Evolutionary conservation across 2,329 filamentous ascomycete genomes (phyloP).

Genomic region (Penicillium sp.): DNA sequence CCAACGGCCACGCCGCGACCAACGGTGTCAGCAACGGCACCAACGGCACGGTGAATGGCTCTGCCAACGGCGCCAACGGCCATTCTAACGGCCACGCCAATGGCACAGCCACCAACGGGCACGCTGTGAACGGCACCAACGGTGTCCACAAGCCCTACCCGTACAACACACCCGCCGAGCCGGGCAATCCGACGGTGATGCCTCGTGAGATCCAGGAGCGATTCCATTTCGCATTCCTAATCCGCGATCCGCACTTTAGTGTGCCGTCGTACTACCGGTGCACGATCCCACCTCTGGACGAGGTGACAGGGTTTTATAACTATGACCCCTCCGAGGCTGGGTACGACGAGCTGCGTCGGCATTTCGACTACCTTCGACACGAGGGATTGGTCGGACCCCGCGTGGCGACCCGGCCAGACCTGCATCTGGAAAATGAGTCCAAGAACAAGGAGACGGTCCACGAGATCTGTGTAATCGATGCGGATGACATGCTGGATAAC

Average conservation of each 20-base stretch:
- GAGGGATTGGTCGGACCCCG: constrained; percentile 69
- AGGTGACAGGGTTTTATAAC: constrained; percentile 78
- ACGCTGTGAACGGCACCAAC: constrained; percentile 23
- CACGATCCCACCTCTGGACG: constrained; percentile 80
- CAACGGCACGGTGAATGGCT: constrained; percentile 24
- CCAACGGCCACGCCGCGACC: constrained; percentile 22
- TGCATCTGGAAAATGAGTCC: constrained; percentile 27
- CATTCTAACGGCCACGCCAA: constrained; percentile 6
- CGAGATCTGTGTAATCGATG: constrained; percentile 83
- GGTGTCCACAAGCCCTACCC: constrained; percentile 51
- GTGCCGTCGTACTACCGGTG: constrained; percentile 95
- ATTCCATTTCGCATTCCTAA: constrained; percentile 95
- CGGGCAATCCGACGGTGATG: constrained; percentile 79
- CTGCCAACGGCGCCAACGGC: constrained; percentile 11
- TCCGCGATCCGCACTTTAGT: constrained; percentile 87
- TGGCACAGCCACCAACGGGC: constrained; percentile 5
- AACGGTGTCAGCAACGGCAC: constrained; percentile 14
- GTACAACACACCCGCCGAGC: constrained; percentile 59
- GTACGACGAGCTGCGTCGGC: constrained; percentile 78
- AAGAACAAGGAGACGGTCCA: constrained; percentile 38
- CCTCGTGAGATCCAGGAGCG: constrained; percentile 69
- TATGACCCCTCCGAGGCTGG: constrained; percentile 89
- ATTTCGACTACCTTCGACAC: constrained; percentile 80
- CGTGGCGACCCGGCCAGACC: constrained; percentile 47
- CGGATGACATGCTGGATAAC: constrained; percentile 87